phyloP scores from a whole-genome alignment of 2,329 filamentous ascomycete genomes.

The Claviceps sp. region DNA sequence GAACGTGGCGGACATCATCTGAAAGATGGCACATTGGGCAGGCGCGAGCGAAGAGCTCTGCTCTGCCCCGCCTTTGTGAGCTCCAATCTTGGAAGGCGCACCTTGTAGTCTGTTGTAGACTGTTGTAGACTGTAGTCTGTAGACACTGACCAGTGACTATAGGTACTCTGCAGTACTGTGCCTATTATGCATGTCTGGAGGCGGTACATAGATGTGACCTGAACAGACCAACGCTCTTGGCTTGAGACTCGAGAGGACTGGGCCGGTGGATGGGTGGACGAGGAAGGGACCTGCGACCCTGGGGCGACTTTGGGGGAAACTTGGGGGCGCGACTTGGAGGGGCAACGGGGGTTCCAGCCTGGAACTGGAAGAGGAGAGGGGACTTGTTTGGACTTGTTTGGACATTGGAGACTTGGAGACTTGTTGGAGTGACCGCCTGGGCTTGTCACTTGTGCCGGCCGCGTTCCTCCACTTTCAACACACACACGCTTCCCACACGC shows the following conservation, averaged over 20 bases:
- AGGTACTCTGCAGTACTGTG: too few relatives aligned
- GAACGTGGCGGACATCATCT: background rate
- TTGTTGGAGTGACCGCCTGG: too few relatives aligned
- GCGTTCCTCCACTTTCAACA: conserved; percentile 15
- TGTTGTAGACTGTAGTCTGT: too few relatives aligned
- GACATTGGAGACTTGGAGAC: too few relatives aligned
- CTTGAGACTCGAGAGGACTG: background rate
- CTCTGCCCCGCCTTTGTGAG: background rate
- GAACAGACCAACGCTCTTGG: background rate
- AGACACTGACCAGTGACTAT: too few relatives aligned
- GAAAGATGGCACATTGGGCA: background rate
- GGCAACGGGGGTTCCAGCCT: too few relatives aligned
- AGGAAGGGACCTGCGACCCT: background rate
- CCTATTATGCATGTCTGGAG: background rate
- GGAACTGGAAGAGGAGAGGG: background rate
- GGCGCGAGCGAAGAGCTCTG: background rate
- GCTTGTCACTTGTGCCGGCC: conserved; percentile 8
- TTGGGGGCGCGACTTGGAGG: background rate
- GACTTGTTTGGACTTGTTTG: background rate
- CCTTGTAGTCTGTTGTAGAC: background rate
- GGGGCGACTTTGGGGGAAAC: background rate
- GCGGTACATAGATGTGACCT: conserved; percentile 1
- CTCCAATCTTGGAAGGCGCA: background rate
- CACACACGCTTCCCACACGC: conserved; percentile 13
- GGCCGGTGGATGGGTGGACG: conserved; percentile 1